Conservation (phyloP, 352 stramenopile genomes). For the Globisporangium echinulatum region DNA sequence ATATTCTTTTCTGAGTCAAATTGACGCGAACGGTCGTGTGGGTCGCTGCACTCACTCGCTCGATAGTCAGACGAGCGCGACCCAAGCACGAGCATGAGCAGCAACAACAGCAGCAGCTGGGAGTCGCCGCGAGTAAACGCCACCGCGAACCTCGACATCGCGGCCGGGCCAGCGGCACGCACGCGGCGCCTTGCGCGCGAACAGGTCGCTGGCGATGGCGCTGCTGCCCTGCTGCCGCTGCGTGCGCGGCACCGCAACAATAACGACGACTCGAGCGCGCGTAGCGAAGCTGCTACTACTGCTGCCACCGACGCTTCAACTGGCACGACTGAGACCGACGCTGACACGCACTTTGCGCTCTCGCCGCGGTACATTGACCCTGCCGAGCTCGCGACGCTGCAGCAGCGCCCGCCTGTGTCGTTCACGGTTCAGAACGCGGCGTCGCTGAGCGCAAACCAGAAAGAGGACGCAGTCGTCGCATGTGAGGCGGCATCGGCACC, state of each 20-base stretch:
- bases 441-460: slow-evolving; percentile 14
- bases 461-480: slow-evolving; percentile 6
- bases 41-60: background rate
- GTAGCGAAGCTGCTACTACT: background rate
- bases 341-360: slow-evolving; percentile 16
- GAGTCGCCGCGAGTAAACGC: background rate
- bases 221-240: background rate
- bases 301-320: background rate
- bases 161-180: slow-evolving; percentile 2
- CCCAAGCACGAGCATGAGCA: background rate
- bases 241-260: background rate
- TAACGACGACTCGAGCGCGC: too few relatives aligned
- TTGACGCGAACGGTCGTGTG: too few relatives aligned
- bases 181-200: slow-evolving; percentile 12
- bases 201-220: slow-evolving; percentile 1
- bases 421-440: slow-evolving; percentile 33
- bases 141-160: slow-evolving; percentile 1
- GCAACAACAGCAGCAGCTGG: background rate
- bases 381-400: slow-evolving; percentile 22
- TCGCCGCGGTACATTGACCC: slow-evolving; percentile 30
- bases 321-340: background rate
- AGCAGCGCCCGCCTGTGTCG: slow-evolving; percentile 26
- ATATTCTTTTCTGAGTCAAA: too few relatives aligned
- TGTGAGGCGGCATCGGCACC: background rate
- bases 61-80: background rate